Evolutionary conservation across 371 early-diverging fungal species (phyloP), one percentile per base, ranked within the genome.

Genomic region (Mucor lusitanicus): DNA sequence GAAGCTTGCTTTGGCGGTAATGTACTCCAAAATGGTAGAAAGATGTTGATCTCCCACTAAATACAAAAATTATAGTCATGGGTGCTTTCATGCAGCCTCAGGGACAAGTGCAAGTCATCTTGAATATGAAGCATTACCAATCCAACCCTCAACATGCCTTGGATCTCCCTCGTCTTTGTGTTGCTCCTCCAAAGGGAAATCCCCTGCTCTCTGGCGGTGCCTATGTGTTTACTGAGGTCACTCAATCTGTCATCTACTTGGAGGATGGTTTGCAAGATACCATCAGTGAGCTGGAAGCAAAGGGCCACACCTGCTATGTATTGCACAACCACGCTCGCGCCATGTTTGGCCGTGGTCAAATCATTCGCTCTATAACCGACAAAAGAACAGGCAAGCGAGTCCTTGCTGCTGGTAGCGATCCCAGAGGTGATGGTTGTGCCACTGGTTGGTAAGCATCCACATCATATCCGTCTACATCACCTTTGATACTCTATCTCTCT

Each of bases 101-200:
- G 75, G 94, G 93, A 11, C 94, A 95, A 42, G 79, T 93, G 2
- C 94, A 94, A 80, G 90, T 92, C 7, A 76, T 95, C 37, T 63
- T 93, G 50, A 92, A 93, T 62, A 67, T 90, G 50, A 72, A 89
- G 70, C 81, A 86, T 56, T 85, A 85, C 48, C 67, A 75, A n/a
- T 77, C 75, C 32, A 81, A 81, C 48, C 88, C 90, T 39, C 95
- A 95, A 72, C 74, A 70, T 23, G 87, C 92, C 13, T 74, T 95
- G 21, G 95, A 95, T 77, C 69, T 81, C 3, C 91, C 92, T 42
- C 81, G 95, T 27, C 67, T 93, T 59, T 89, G 90, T 72, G 73
- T 92, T 39, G 68, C 76, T 6, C 82, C 73, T n/a, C 73, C 78
- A 11, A 70, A 69, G 11, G 50, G 56, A 13, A 62, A 63, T 9